phyloP scores from a whole-genome alignment of 2,329 filamentous ascomycete species.

The Exophiala lecanii-corni region DNA sequence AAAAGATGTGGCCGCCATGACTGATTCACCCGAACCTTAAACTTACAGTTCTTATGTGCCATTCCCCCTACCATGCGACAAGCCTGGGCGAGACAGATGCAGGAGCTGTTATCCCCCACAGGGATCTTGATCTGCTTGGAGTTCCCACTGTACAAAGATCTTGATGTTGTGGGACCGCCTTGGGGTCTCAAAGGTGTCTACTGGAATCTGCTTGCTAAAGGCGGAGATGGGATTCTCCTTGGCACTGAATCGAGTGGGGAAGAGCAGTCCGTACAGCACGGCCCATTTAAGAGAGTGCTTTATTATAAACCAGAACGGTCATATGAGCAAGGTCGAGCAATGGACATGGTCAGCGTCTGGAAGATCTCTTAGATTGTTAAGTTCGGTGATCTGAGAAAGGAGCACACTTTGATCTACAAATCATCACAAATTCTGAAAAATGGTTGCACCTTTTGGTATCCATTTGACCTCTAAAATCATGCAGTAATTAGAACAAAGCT shows the following conservation, averaged over 20 bases:
- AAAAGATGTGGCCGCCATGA: conserved; percentile 1
- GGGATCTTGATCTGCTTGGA: conserved; percentile 54
- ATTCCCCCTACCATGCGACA: conserved; percentile 51
- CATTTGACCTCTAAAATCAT: conserved; percentile 1
- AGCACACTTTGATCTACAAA: not conserved
- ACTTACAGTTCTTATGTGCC: conserved; percentile 56
- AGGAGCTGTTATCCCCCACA: conserved; percentile 45
- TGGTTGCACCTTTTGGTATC: not conserved
- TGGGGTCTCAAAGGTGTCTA: conserved; percentile 37
- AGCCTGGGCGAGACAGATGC: conserved; percentile 52
- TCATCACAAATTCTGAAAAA: not conserved
- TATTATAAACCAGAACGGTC: conserved; percentile 33
- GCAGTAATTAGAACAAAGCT: conserved; percentile 1
- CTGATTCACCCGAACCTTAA: not conserved
- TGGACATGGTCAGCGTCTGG: conserved; percentile 35
- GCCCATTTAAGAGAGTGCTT: conserved; percentile 28
- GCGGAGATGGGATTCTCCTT: conserved; percentile 27
- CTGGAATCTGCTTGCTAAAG: conserved; percentile 32
- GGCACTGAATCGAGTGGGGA: conserved; percentile 12
- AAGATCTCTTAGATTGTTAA: conserved; percentile 3
- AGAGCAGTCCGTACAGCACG: conserved; percentile 1
- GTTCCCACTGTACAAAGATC: conserved; percentile 39
- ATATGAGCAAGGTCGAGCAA: conserved; percentile 32
- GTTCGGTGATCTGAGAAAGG: not conserved
- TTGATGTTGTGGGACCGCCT: conserved; percentile 35